Base-by-base conservation (phyloP, 2,329 filamentous ascomycete species). In the Trichoderma pleuroti region DNA sequence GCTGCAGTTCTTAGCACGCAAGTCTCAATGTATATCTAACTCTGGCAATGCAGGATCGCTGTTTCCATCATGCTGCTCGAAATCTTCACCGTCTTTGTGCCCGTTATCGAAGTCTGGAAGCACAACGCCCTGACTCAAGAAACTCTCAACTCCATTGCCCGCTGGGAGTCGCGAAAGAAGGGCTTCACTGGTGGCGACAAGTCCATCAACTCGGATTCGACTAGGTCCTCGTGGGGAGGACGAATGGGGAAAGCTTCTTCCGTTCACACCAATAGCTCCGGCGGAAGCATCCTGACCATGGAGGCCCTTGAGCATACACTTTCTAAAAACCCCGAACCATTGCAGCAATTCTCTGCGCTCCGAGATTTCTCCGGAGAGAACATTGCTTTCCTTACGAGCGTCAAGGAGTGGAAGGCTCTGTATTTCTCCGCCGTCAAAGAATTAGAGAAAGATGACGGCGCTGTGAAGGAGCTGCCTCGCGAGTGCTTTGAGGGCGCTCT, bases 321-420 rank as follows among this genome's bases (percentile, higher is more conserved):
- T 1, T 80, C 84, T 57, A 82, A 84, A 72, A 88, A 90, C 75
- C 85, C 87, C 0, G 81, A 84, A 8, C 86, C 86, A 0, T 81
- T 91, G 0, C 86, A 89, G 68, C 80, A 87, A 70, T 92, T 90
- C 76, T 88, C 89, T 0, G 89, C 88, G 0, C 81, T 86, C 2
- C 83, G 85, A 57, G 89, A 91, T 74, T 91, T 91, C 76, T 90
- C 88, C 0, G 89, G 88, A 8, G 89, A 91, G 78, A 91, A 91
- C 76, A 88, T 91, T 73, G 86, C 89, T 60, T 92, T 92, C 77
- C 79, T 92, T 6, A 86, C 84, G 10, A 81, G 83, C 52, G 85
- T 91, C 10, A 81, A 84, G 3, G 83, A 85, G 70, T 81, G 80
- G 80, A 79, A 79, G 72, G 63, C 68, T 4, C 74, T 74, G 32